These are phyloP conservation scores for Cyclotella sp. DNA, from an alignment of 108 stramenopile species.

Conservation along the genomic window DNA sequence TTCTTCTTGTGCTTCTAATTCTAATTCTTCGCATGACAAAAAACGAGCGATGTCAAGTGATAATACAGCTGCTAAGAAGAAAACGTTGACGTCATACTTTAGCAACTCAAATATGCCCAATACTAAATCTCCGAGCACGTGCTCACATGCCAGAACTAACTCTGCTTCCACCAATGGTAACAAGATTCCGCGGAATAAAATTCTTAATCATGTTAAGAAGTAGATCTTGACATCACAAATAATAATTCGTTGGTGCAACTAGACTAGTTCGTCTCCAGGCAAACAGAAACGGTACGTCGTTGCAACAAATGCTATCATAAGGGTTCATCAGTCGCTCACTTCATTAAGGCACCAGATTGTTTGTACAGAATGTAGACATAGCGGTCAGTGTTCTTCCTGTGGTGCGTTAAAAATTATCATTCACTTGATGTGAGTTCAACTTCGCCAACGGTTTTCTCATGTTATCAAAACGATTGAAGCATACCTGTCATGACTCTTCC, in stretches of 20 bases:
- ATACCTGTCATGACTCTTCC: conserved; percentile 44
- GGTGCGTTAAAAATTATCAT: background rate
- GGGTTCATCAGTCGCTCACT: background rate
- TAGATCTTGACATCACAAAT: background rate
- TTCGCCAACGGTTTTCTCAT: background rate
- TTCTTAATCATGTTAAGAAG: conserved; percentile 39
- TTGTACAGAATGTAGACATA: conserved; percentile 57
- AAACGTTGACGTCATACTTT: conserved; percentile 8
- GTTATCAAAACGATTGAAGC: background rate
- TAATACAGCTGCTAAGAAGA: conserved; percentile 13
- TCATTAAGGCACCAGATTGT: conserved; percentile 18
- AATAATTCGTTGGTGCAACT: background rate
- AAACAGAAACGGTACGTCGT: too few species aligned
- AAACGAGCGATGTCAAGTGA: conserved; percentile 18
- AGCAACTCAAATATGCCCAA: background rate
- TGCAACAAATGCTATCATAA: background rate
- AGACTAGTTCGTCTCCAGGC: too few species aligned
- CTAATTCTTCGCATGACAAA: conserved; percentile 10
- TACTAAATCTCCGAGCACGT: background rate
- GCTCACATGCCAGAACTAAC: background rate
- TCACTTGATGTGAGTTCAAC: background rate
- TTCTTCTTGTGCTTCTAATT: conserved; percentile 3
- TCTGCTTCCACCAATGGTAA: background rate
- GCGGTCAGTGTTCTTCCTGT: conserved; percentile 36
- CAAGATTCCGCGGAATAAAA: conserved; percentile 27